Percentiles rank a stretch among this genome's conserved stretches.
These are phyloP conservation scores for Aspergillus ibericus DNA, from an alignment of 2,329 filamentous ascomycete genomes.

Conservation along the genomic window DNA sequence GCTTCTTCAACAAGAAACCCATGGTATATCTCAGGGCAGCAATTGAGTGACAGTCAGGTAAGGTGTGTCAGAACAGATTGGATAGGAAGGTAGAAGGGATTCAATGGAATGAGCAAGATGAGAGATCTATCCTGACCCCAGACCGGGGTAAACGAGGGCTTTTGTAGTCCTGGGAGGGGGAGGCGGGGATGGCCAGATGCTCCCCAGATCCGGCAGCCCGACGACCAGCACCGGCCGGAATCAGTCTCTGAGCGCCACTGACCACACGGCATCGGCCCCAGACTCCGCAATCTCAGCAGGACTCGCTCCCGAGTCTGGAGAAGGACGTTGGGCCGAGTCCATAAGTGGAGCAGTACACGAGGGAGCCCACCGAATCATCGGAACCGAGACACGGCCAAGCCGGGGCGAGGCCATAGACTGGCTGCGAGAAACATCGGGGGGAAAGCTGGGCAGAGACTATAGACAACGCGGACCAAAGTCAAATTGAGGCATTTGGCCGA, in stretches of 20 bases:
- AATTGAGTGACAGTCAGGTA: background rate
- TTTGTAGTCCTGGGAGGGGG: slow-evolving; percentile 7
- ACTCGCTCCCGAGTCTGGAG: background rate
- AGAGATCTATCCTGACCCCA: background rate
- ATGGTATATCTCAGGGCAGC: slow-evolving; percentile 26
- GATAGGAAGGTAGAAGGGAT: background rate
- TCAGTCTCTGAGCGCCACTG: slow-evolving; percentile 3
- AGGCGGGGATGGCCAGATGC: slow-evolving; percentile 5
- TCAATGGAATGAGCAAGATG: no score
- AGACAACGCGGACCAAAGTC: background rate
- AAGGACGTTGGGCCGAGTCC: background rate
- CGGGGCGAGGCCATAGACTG: background rate
- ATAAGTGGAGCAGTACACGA: background rate
- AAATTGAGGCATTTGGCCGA: background rate
- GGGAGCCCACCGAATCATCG: background rate
- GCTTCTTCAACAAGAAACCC: slow-evolving; percentile 48
- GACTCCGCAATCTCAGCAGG: background rate
- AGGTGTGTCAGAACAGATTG: background rate
- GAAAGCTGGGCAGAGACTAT: background rate
- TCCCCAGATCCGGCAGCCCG: slow-evolving; percentile 9
- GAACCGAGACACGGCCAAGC: background rate
- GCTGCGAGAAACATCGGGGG: background rate
- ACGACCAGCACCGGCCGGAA: slow-evolving; percentile 11
- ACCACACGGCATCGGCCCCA: background rate
- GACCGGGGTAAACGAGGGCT: background rate